Evolutionary conservation across 164 flowering plant species (phyloP), one percentile per base, ranked within the genome.

Genomic region (Euptelea pleiosperma): DNA sequence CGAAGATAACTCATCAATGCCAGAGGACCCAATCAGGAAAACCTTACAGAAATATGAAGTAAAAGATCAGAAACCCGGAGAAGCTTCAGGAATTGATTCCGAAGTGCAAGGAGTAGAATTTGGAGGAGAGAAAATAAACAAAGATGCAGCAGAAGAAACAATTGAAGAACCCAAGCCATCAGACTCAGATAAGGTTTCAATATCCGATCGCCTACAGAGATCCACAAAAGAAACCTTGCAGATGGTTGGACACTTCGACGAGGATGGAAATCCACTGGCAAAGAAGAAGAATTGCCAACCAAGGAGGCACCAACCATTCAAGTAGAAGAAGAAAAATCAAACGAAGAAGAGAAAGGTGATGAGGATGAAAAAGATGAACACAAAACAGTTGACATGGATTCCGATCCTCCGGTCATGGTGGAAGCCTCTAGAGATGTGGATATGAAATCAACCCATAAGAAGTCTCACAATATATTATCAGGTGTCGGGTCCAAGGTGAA

Each of bases 401-500:
- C 73, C 14, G 84, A 82, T 41, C 71, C 78, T 26, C 86, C 77
- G 0, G 82, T 83, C 63, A 74, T 78, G 55, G 84, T 75, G 29
- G 89, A 82, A 65, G 81, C 80, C 62, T 62, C 82, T 0, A 74
- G 65, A 68, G 91, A 83, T 41, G 66, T 61, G 29, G 83, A 76
- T 19, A 59, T 58, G 2, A 91, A 82, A 59, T 67, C 66, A 48
- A 21, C 67, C 19, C 85, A 70, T 15, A 86, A 86, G 70, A 89
- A 89, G 67, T 75, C 87, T 25, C 86, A 88, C 35, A 73, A 65
- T 50, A 70, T 89, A 50, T 63, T 91, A 24, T 86, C 94, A 18
- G 93, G 93, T n/a, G 89, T 87, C 2, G 89, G 93, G 24, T 82
- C 90, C 60, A 87, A 87, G 70, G 90, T 91, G 50, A 91, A 85